phyloP scores from a whole-genome alignment of 2,329 filamentous ascomycete species.

The Lachnellula willkommii region DNA sequence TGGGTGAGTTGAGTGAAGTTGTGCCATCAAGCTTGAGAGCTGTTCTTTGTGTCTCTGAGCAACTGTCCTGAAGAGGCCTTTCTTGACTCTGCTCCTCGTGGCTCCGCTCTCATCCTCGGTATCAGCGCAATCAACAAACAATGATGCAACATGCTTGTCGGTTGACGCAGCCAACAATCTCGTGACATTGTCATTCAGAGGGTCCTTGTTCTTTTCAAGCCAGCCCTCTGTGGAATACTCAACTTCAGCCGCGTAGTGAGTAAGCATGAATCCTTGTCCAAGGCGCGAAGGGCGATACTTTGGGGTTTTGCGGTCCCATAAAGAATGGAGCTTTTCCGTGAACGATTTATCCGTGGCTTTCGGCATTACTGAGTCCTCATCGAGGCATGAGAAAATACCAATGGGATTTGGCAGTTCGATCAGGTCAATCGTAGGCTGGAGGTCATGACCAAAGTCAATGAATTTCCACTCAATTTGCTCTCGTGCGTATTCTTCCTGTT shows the following conservation, averaged over 20 bases:
- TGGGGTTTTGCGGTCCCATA: slow-evolving; percentile 93
- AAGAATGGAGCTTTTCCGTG: slow-evolving; percentile 90
- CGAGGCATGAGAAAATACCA: slow-evolving; percentile 95
- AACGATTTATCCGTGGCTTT: slow-evolving; percentile 97
- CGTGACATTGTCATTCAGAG: slow-evolving; percentile 94
- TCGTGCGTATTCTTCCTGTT: slow-evolving; percentile 95
- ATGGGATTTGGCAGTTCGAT: slow-evolving; percentile 96
- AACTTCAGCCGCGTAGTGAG: slow-evolving; percentile 95
- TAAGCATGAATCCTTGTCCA: slow-evolving; percentile 88
- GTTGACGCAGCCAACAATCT: slow-evolving; percentile 76
- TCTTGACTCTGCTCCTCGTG: slow-evolving; percentile 80
- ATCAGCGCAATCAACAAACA: slow-evolving; percentile 87
- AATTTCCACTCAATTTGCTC: slow-evolving; percentile 99
- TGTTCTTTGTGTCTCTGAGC: slow-evolving; percentile 98
- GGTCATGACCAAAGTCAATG: slow-evolving; percentile 94
- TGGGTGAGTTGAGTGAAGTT: slow-evolving; percentile 92
- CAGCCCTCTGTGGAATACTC: slow-evolving; percentile 94
- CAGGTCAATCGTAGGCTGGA: slow-evolving; percentile 95
- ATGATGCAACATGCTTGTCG: slow-evolving; percentile 73
- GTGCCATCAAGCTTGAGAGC: slow-evolving; percentile 89
- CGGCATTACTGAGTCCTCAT: slow-evolving; percentile 98
- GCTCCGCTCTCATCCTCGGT: slow-evolving; percentile 66
- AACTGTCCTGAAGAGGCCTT: slow-evolving; percentile 92
- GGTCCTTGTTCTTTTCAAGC: slow-evolving; percentile 99
- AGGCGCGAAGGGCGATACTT: slow-evolving; percentile 89